phyloP scores from a whole-genome alignment of 2,329 filamentous ascomycete genomes.

The Neonectria hederae region DNA sequence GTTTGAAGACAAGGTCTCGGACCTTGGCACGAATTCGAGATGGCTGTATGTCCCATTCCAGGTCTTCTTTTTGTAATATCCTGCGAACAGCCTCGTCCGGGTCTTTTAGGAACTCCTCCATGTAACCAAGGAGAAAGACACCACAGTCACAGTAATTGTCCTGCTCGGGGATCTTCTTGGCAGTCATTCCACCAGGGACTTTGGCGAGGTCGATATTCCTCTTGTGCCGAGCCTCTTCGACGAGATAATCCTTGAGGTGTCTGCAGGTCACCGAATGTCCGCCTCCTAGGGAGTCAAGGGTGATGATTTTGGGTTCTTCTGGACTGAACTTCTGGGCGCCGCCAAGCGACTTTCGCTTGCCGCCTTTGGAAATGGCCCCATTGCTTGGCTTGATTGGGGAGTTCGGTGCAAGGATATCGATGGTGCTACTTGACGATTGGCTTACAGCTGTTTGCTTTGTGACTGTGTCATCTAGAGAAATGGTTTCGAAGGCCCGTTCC shows the following conservation, averaged over 20 bases:
- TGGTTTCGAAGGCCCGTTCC: constrained; percentile 35
- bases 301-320: constrained; percentile 77
- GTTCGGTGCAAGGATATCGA: not conserved
- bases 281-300: constrained; percentile 83
- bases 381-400: constrained; percentile 2
- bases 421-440: constrained; percentile 8
- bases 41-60: constrained; percentile 63
- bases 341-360: constrained; percentile 30
- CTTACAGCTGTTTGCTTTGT: constrained; percentile 15
- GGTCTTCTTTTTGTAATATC: constrained; percentile 68
- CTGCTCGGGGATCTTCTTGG: constrained; percentile 80
- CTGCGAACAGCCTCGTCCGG: constrained; percentile 76
- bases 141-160: constrained; percentile 90
- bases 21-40: constrained; percentile 71
- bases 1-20: constrained; percentile 69
- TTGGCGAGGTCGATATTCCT: constrained; percentile 54
- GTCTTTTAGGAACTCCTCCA: constrained; percentile 80
- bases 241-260: constrained; percentile 79
- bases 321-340: constrained; percentile 48
- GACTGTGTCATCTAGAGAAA: constrained; percentile 38
- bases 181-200: constrained; percentile 66
- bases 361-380: constrained; percentile 8
- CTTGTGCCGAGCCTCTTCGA: constrained; percentile 75
- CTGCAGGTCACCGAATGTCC: constrained; percentile 71
- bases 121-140: constrained; percentile 84